These are phyloP conservation scores for Ilyonectria destructans DNA, from an alignment of 2,329 filamentous ascomycete species.

Conservation along the genomic window DNA sequence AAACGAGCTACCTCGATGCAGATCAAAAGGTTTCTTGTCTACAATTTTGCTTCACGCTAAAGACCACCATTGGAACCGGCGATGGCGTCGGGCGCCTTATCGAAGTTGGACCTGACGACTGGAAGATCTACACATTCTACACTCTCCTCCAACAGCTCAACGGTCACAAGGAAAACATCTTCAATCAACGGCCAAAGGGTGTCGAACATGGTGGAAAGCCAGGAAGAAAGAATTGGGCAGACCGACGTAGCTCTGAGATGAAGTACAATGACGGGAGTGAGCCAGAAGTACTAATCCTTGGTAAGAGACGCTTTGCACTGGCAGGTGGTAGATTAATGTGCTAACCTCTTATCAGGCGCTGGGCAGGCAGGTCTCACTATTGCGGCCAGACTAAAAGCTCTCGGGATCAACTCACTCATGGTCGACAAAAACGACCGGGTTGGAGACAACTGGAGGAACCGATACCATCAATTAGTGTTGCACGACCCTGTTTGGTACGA, in stretches of 20 bases:
- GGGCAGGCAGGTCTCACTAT: constrained; percentile 74
- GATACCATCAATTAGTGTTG: constrained; percentile 77
- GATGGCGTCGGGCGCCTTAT: constrained; percentile 71
- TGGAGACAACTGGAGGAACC: constrained; percentile 76
- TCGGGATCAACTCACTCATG: constrained; percentile 69
- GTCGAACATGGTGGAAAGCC: constrained; percentile 69
- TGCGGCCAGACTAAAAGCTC: constrained; percentile 73
- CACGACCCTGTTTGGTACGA: constrained; percentile 78
- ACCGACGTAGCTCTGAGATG: constrained; percentile 64
- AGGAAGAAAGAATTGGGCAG: constrained; percentile 73
- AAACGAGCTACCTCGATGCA: constrained; percentile 64
- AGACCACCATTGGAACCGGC: constrained; percentile 69
- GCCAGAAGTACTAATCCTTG: constrained; percentile 75
- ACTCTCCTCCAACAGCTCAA: constrained; percentile 71
- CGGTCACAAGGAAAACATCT: constrained; percentile 67
- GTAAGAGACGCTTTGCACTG: constrained; percentile 55
- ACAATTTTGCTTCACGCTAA: constrained; percentile 69
- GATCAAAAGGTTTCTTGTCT: constrained; percentile 66
- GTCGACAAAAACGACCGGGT: constrained; percentile 73
- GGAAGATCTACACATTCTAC: constrained; percentile 77
- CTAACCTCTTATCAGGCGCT: constrained; percentile 59
- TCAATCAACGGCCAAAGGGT: constrained; percentile 68
- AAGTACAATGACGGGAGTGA: constrained; percentile 63
- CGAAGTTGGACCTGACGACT: constrained; percentile 58
- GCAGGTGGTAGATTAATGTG: not conserved